Evolutionary conservation across 495 filamentous ascomycete genomes (phyloP), one percentile per base, ranked within the genome.

Genomic region (Penicillium odoratum): DNA sequence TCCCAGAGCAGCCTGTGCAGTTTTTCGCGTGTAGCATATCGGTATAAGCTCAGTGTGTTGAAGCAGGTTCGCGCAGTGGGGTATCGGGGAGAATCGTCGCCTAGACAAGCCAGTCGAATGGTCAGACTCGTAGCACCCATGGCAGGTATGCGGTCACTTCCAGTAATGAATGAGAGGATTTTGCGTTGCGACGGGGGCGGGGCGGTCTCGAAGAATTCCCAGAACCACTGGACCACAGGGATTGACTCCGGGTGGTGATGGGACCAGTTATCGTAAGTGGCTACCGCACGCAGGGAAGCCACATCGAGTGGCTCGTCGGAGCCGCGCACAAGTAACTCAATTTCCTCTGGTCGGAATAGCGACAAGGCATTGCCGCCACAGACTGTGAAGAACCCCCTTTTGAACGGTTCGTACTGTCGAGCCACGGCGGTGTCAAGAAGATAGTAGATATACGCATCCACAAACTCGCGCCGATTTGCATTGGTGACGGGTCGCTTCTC

Each of bases 381-480:
- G 40, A 97, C 92, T 3, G 89, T 95, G 74, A 89, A 97, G 71
- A 97, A 97, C 4, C 93, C 93, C 45, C 93, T 85, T 69, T 93
- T 95, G 79, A 97, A 97, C 10, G 93, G 93, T 71, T 97, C 93
- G 56, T 93, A 97, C 65, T 97, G 93, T 46, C 90, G 80, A 53
- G 82, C 72, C 15, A 97, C 89, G 1, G 88, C 81, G 21, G 83
- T 86, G 66, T 97, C 92, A 15, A 97, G 83, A 13, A 93, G 73
- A 69, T 93, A 88, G 40, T 85, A 83, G 5, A 97, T 84, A 64
- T 96, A 97, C 8, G 90, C 77, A 57, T 95, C 90, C 38, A 97
- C 93, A 63, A 93, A 97, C 60, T 96, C 93, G 46, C 84, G 82
- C 31, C 92, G 82, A 58, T 97, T 97, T 40, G 79, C 62, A 65